Conservation (phyloP, 2,329 filamentous ascomycete genomes). For the Monilinia polystroma region DNA sequence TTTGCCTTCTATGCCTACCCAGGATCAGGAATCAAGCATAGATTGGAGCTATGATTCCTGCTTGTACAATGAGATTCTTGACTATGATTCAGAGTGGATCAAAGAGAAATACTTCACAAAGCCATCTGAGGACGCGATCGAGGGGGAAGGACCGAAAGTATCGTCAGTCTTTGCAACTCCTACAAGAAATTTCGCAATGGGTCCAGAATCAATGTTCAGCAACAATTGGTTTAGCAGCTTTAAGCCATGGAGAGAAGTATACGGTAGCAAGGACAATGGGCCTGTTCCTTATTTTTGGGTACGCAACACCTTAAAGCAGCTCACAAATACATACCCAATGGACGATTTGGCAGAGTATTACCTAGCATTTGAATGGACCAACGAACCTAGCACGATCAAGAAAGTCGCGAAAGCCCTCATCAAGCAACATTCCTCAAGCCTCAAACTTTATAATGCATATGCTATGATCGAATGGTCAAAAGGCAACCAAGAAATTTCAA, state of each 20-base stretch:
- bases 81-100: constrained; percentile 29
- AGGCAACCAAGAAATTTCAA: constrained; percentile 57
- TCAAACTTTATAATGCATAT: constrained; percentile 76
- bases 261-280: constrained; percentile 26
- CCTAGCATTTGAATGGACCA: constrained; percentile 63
- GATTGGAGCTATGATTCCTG: constrained; percentile 54
- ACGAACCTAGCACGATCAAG: constrained; percentile 55
- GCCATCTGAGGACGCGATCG: background rate
- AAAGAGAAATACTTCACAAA: constrained; percentile 21
- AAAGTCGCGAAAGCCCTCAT: constrained; percentile 73
- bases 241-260: constrained; percentile 30
- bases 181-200: constrained; percentile 36
- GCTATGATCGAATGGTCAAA: constrained; percentile 66
- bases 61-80: constrained; percentile 45
- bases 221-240: constrained; percentile 23
- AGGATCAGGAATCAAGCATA: constrained; percentile 33
- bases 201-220: constrained; percentile 55
- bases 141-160: constrained; percentile 31
- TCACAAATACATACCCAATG: constrained; percentile 50
- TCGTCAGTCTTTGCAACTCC: constrained; percentile 31
- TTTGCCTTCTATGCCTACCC: constrained; percentile 52
- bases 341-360: constrained; percentile 65
- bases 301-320: constrained; percentile 54
- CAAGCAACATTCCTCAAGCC: constrained; percentile 62
- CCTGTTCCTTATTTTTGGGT: constrained; percentile 46